Evolutionary conservation across 441 rosid genomes (phyloP).

Genomic region (Omphalea diandra): DNA sequence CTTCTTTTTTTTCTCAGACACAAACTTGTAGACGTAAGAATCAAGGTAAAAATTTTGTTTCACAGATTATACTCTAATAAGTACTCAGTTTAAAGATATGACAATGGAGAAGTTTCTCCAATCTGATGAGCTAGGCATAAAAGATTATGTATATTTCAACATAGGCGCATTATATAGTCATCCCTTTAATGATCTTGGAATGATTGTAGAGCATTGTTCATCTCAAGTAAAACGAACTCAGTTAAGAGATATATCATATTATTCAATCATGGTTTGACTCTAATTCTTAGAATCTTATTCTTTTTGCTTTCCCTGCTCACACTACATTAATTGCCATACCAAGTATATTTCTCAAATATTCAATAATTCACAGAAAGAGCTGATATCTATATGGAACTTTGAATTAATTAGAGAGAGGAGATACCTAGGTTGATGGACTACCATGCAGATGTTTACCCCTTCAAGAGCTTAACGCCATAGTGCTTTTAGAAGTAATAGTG

Average conservation of each 20-base stretch:
- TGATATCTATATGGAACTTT: not conserved
- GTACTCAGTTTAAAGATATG: not conserved
- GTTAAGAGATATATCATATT: too few species aligned
- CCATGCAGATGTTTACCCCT: conserved; percentile 94
- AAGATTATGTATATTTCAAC: not conserved
- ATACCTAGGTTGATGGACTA: conserved; percentile 96
- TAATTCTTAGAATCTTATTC: not conserved
- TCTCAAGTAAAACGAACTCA: not conserved
- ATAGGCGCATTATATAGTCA: too few species aligned
- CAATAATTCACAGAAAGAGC: not conserved
- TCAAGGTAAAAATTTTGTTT: not conserved
- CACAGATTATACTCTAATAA: not conserved
- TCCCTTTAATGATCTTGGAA: not conserved
- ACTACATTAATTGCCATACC: not conserved
- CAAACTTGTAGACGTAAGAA: too few species aligned
- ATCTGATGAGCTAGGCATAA: not conserved
- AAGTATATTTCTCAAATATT: not conserved
- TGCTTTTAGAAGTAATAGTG: conserved; percentile 79
- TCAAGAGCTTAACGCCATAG: conserved; percentile 87
- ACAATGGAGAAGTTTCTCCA: not conserved
- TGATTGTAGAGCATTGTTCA: not conserved
- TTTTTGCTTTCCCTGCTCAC: not conserved
- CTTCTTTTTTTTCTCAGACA: too few species aligned
- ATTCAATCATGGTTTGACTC: not conserved
- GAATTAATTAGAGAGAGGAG: conserved; percentile 1